Evolutionary conservation across 345 rosid genomes (phyloP).

Genomic region (Populus simonii): DNA sequence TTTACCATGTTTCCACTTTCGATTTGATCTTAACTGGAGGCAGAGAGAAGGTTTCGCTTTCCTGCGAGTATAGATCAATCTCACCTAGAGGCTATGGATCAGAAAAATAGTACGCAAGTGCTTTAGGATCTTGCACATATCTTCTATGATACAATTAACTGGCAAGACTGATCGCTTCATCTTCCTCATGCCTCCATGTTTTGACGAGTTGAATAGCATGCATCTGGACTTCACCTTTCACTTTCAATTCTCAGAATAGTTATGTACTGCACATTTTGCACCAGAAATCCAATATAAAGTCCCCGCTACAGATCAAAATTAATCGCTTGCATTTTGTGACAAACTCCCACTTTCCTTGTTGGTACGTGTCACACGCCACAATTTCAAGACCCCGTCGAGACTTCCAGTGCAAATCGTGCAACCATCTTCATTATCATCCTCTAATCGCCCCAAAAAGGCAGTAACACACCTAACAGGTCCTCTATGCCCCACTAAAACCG

Average conservation of each 20-base stretch:
- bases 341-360: constrained; percentile 16
- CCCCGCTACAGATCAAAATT: constrained; percentile 27
- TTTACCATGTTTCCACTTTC: not conserved
- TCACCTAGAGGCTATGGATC: not conserved
- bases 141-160: too few species aligned
- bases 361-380: constrained; percentile 34
- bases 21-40: not conserved
- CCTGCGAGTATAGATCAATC: not conserved
- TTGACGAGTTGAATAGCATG: too few species aligned
- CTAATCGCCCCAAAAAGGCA: constrained; percentile 23
- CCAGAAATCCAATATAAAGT: not conserved
- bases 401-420: constrained; percentile 50
- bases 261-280: not conserved
- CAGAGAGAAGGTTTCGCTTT: not conserved
- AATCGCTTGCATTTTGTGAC: constrained; percentile 11
- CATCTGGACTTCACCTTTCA: too few species aligned
- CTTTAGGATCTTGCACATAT: not conserved
- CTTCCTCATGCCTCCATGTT: too few species aligned
- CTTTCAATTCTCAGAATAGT: too few species aligned
- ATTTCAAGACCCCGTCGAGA: constrained; percentile 52
- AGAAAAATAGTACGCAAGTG: not conserved
- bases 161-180: too few species aligned
- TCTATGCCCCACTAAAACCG: constrained; percentile 40
- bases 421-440: constrained; percentile 35
- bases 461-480: constrained; percentile 44